Conservation (phyloP, 169 alveolate genomes). For the Plasmodium berghei region DNA sequence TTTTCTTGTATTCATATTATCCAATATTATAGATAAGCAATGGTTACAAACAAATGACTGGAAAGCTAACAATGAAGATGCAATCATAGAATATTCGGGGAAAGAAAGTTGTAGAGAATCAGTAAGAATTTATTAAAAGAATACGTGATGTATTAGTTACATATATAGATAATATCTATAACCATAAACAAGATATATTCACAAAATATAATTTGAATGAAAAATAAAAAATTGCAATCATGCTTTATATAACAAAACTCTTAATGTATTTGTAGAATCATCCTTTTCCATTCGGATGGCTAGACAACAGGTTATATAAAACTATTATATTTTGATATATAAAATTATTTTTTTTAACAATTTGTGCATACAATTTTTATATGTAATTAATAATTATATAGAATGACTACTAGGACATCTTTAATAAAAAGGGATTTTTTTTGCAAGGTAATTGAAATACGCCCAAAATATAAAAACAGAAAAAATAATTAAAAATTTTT, state of each 20-base stretch:
- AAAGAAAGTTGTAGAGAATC: conserved; percentile 71
- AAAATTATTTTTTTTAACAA: too few species aligned
- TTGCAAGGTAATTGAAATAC: conserved; percentile 48
- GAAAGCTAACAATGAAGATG: conserved; percentile 43
- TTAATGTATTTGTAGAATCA: conserved; percentile 33
- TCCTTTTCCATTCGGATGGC: conserved; percentile 76
- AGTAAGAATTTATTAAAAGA: conserved; percentile 8
- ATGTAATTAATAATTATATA: not conserved
- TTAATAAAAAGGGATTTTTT: conserved; percentile 65
- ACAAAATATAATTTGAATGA: too few species aligned
- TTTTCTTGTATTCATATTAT: not conserved
- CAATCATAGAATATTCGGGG: conserved; percentile 64
- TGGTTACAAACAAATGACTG: conserved; percentile 73
- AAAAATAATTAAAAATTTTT: not conserved
- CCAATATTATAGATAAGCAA: conserved; percentile 9
- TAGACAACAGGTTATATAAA: conserved; percentile 62
- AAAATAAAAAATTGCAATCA: too few species aligned
- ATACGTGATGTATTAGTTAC: not conserved
- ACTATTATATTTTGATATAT: too few species aligned
- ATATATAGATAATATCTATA: not conserved
- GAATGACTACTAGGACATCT: conserved; percentile 73
- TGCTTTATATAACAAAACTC: too few species aligned
- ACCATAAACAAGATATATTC: not conserved
- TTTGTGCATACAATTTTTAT: too few species aligned
- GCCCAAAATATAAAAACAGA: not conserved